phyloP scores from a whole-genome alignment of 305 asterid species.

The Ilex paraguariensis region DNA sequence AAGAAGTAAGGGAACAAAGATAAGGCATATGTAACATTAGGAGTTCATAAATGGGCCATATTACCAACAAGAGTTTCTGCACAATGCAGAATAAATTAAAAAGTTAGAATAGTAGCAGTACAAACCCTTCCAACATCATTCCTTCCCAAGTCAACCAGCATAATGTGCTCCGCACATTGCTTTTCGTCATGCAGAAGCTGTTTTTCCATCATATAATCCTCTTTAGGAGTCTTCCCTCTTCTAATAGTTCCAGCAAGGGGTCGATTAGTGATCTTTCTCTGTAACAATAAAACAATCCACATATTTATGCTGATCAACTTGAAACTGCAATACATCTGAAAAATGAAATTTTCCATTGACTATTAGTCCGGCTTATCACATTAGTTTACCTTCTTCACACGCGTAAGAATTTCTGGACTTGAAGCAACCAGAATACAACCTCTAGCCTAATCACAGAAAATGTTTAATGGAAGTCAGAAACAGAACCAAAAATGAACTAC shows the following conservation, averaged over 20 bases:
- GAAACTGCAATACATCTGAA: neutral
- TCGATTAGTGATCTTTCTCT: constrained; percentile 77
- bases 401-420: constrained; percentile 95
- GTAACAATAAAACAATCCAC: constrained; percentile 16
- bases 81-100: too few species aligned
- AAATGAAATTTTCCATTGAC: constrained; percentile 7
- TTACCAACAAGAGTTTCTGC: too few species aligned
- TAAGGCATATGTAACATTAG: too few species aligned
- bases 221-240: constrained; percentile 86
- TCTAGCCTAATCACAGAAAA: constrained; percentile 63
- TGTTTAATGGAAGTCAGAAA: constrained; percentile 15
- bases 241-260: constrained; percentile 95
- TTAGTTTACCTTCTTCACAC: constrained; percentile 67
- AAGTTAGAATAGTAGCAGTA: neutral
- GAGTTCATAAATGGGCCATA: too few species aligned
- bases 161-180: constrained; percentile 96
- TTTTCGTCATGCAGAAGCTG: constrained; percentile 82
- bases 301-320: neutral
- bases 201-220: constrained; percentile 86
- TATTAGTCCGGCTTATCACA: neutral
- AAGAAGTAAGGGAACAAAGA: too few species aligned
- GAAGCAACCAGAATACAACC: constrained; percentile 95
- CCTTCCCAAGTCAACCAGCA: constrained; percentile 98
- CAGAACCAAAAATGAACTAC: constrained; percentile 4
- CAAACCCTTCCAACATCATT: constrained; percentile 96